These are phyloP conservation scores for Karstenula rhodostoma DNA, from an alignment of 2,329 filamentous ascomycete species.

Conservation along the genomic window DNA sequence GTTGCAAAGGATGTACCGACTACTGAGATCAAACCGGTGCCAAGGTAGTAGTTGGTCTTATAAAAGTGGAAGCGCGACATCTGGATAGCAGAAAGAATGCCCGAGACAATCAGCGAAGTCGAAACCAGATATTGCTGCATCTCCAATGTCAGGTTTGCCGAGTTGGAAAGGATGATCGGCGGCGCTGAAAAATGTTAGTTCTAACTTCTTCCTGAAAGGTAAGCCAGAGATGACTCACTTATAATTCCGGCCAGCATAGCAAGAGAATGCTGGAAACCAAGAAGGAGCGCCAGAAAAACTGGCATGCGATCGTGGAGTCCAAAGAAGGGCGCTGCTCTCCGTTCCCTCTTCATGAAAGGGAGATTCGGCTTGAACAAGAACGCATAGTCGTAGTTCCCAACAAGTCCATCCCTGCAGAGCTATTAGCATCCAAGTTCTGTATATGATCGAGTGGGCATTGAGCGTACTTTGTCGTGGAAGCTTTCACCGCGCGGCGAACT, in stretches of 20 bases:
- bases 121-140: slow-evolving; percentile 81
- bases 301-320: slow-evolving; percentile 83
- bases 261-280: slow-evolving; percentile 81
- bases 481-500: slow-evolving; percentile 50
- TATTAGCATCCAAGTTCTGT: slow-evolving; percentile 19
- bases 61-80: slow-evolving; percentile 79
- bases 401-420: slow-evolving; percentile 68
- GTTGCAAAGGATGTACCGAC: slow-evolving; percentile 81
- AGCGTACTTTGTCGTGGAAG: slow-evolving; percentile 59
- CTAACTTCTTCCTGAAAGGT: too few species aligned
- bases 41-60: slow-evolving; percentile 68
- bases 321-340: slow-evolving; percentile 76
- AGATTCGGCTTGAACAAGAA: slow-evolving; percentile 85
- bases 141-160: slow-evolving; percentile 68
- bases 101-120: slow-evolving; percentile 79
- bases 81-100: slow-evolving; percentile 76
- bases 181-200: too few species aligned
- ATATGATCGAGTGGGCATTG: not conserved
- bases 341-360: slow-evolving; percentile 76
- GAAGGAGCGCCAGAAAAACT: slow-evolving; percentile 73
- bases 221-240: too few species aligned
- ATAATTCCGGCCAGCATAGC: slow-evolving; percentile 76
- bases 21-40: slow-evolving; percentile 81
- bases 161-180: slow-evolving; percentile 73
- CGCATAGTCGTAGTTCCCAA: slow-evolving; percentile 89